Evolutionary conservation across 2,329 filamentous ascomycete genomes (phyloP), one percentile per base, ranked within the genome.

Genomic region (Verticillium tricorpus): DNA sequence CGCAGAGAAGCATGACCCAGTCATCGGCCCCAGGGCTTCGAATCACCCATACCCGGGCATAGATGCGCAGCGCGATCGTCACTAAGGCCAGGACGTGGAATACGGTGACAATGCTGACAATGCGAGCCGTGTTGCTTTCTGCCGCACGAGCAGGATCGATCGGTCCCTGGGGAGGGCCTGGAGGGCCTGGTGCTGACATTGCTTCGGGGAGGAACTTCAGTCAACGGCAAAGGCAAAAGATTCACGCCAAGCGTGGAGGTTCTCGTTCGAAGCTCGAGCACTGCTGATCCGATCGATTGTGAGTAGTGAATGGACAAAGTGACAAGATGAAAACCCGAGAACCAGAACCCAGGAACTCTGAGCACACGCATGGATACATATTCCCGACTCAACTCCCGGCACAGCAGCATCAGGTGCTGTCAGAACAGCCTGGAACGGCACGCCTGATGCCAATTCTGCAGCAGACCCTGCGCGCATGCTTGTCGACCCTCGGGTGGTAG

Each of bases 21-120:
- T 74, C 72, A 55, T 74, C 71, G 22, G 62, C 60, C 9, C 71
- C 71, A 31, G 69, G 67, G 12, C 68, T 63, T 50, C 63, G 63
- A 39, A 70, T 60, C 52, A 72, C 56, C 12, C 68, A 12, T 9
- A 65, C 52, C 14, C 66, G 61, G 2, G 64, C 65, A 50, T 71
- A 69, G 4, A 67, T 50, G 14, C 68, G 61, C 2, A 65, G 50
- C 0, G 37, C 40, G 2, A 67, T 65, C 14, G 66, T 60, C 15
- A 66, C 8, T 56, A 71, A 52, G 11, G 71, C 65, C 45, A 72
- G 45, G 34, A 64, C 60, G 57, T 70, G 69, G 58, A 72, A 64
- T 1, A 66, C 35, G 3, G 60, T 66, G 28, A 64, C 37, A 15
- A 70, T 65, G 50, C 63, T 63, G n/a, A 71, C 40, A 25, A 73